A percentile compares a stretch with the other conserved stretches of the same genome.
Evolutionary conservation across 257 asterid genomes (phyloP).

Genomic region (Solanum sejunctum): DNA sequence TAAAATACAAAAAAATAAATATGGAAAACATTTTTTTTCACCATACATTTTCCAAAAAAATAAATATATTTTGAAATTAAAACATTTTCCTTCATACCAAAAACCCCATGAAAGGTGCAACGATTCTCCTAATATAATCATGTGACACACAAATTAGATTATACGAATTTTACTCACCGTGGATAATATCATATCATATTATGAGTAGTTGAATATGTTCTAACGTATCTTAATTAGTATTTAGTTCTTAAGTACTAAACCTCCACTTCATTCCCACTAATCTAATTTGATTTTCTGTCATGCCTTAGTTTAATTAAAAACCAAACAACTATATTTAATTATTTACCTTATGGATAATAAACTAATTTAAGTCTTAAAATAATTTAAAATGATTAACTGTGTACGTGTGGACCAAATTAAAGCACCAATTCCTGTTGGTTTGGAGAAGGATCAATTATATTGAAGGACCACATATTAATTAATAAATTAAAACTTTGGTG

Average conservation of each 20-base stretch:
- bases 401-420: background rate
- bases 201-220: background rate
- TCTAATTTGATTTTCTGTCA: background rate
- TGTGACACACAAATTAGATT: no score
- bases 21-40: background rate
- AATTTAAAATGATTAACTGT: background rate
- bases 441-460: background rate
- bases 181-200: background rate
- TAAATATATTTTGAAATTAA: background rate
- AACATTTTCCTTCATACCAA: background rate
- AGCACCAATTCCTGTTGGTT: background rate
- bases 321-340: background rate
- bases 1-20: background rate
- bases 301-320: background rate
- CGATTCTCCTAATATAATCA: background rate
- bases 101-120: background rate
- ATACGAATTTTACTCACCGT: background rate
- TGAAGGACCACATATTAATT: constrained; percentile 2
- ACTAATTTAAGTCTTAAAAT: background rate
- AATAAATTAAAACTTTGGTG: background rate
- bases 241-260: background rate
- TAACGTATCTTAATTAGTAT: no score
- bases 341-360: background rate
- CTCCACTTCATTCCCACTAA: background rate
- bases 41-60: background rate